Percentiles rank a stretch among this genome's conserved stretches.
Conservation (phyloP, 1,284 basidiomycete species). For the Sporisorium sorghi region DNA sequence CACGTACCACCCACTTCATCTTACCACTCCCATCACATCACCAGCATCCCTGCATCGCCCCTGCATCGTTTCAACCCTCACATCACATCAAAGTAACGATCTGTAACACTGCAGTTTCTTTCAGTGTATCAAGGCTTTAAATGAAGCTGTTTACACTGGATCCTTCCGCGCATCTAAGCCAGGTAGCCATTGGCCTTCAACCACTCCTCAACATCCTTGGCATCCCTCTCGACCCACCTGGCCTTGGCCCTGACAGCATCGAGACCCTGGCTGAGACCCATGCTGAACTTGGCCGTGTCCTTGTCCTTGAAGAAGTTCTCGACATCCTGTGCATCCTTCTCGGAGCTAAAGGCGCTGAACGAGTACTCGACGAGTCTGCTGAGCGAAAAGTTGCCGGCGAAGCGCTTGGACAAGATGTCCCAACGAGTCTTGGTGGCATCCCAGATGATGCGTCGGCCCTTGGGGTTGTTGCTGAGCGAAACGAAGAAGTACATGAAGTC, state of each 20-base stretch:
- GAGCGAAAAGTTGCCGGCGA: constrained; percentile 71
- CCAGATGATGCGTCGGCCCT: constrained; percentile 68
- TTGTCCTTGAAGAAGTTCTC: constrained; percentile 74
- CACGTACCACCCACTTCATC: background rate
- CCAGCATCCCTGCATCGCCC: background rate
- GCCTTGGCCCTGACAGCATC: constrained; percentile 76
- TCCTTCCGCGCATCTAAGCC: constrained; percentile 7
- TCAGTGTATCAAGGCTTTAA: background rate
- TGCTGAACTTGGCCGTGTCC: constrained; percentile 71
- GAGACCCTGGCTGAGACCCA: constrained; percentile 76
- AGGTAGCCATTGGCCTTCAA: constrained; percentile 72
- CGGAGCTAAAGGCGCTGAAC: constrained; percentile 76
- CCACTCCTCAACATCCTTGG: constrained; percentile 73
- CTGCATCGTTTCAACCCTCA: background rate
- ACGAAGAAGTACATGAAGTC: constrained; percentile 69
- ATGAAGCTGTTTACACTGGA: no score
- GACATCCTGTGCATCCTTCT: constrained; percentile 78
- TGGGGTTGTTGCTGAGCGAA: constrained; percentile 63
- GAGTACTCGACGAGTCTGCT: constrained; percentile 71
- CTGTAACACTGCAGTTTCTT: background rate
- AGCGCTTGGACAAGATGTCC: constrained; percentile 74
- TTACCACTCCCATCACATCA: background rate
- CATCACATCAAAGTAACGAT: background rate
- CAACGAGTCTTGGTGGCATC: constrained; percentile 67
- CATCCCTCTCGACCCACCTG: constrained; percentile 76